These are phyloP conservation scores for Ruellia speciosa DNA, from an alignment of 305 asterid genomes.

Conservation along the genomic window DNA sequence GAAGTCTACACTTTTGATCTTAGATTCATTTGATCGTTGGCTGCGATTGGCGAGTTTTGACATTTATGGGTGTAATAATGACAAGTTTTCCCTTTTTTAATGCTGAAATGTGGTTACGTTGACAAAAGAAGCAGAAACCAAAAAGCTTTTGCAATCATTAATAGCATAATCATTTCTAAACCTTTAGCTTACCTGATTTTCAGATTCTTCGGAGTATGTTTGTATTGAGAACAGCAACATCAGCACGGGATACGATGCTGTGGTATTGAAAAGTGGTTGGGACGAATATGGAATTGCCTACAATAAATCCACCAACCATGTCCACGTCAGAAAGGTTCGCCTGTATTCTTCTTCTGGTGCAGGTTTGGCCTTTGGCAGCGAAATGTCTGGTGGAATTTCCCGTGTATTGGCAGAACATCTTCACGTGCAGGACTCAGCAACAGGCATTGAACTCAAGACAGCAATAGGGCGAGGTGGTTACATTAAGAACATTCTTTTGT, in stretches of 20 bases:
- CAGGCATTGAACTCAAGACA: conserved; percentile 66
- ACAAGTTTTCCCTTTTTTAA: too few relatives aligned
- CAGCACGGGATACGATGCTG: conserved; percentile 64
- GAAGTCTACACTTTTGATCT: too few relatives aligned
- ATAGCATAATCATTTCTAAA: too few relatives aligned
- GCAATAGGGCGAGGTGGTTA: conserved; percentile 80
- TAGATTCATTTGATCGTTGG: too few relatives aligned
- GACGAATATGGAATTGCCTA: conserved; percentile 86
- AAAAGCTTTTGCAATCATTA: too few relatives aligned
- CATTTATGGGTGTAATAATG: too few relatives aligned
- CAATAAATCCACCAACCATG: conserved; percentile 43
- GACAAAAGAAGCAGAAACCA: too few relatives aligned
- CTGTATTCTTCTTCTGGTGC: conserved; percentile 58
- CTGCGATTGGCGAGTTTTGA: too few relatives aligned
- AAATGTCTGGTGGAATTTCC: conserved; percentile 97
- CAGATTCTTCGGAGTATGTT: conserved; percentile 82
- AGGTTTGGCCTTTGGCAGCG: conserved; percentile 78
- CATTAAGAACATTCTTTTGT: conserved; percentile 42
- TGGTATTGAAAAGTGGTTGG: conserved; percentile 95
- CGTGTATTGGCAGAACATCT: conserved; percentile 46
- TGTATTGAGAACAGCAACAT: conserved; percentile 93
- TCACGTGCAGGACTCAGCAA: conserved; percentile 39
- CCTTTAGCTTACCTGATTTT: conserved; percentile 3
- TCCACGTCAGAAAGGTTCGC: conserved; percentile 48
- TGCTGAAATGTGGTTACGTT: too few relatives aligned